These are phyloP conservation scores for Porodaedalea pini DNA, from an alignment of 1,284 basidiomycete genomes.

Conservation along the genomic window DNA sequence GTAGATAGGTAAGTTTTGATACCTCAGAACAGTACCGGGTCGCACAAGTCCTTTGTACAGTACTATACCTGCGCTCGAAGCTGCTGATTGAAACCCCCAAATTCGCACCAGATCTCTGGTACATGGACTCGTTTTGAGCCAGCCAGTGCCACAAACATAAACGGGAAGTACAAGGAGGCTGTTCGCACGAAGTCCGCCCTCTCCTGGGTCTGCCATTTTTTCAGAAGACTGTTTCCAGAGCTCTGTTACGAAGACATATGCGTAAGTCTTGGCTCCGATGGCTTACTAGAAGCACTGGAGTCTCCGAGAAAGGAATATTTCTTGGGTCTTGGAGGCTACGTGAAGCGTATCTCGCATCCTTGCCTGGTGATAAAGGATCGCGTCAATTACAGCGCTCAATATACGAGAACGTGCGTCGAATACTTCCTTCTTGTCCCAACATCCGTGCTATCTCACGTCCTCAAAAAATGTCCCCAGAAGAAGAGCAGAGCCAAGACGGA, in stretches of 20 bases:
- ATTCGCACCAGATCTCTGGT: neutral
- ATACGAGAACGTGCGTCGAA: neutral
- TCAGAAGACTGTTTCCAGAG: neutral
- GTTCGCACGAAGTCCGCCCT: neutral
- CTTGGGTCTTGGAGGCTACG: neutral
- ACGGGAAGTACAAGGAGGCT: neutral
- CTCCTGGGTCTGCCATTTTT: neutral
- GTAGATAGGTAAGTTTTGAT: no score
- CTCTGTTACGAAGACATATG: slow-evolving; percentile 12
- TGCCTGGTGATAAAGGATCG: neutral
- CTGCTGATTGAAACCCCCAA: slow-evolving; percentile 2
- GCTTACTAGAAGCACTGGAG: neutral
- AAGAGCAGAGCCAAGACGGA: no score
- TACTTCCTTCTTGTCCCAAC: slow-evolving; percentile 7
- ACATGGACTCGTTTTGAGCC: slow-evolving; percentile 1
- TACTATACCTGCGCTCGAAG: neutral
- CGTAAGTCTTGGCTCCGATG: slow-evolving; percentile 5
- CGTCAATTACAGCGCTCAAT: neutral
- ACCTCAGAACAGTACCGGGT: no score
- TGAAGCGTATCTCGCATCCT: neutral
- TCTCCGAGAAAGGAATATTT: neutral
- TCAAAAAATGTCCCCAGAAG: no score
- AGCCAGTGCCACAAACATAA: neutral
- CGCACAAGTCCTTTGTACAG: no score
- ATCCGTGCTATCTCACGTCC: neutral